These are phyloP conservation scores for Cicer yamashitae DNA, from an alignment of 306 rosid genomes.

Conservation along the genomic window DNA sequence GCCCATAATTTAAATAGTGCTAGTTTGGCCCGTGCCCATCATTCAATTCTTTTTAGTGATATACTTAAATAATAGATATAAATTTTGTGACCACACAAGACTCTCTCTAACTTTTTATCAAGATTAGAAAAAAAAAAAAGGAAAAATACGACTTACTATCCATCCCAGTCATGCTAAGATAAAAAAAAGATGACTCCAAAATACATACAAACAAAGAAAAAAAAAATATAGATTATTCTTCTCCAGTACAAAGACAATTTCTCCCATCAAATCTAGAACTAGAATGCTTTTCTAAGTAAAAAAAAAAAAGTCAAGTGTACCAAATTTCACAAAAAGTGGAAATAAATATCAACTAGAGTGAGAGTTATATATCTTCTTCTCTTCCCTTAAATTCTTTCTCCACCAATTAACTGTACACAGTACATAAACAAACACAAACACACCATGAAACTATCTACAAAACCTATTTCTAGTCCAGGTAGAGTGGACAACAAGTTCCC, in stretches of 20 bases:
- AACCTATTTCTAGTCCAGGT: slow-evolving; percentile 82
- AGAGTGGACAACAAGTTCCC: slow-evolving; percentile 86
- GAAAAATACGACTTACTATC: slow-evolving; percentile 27
- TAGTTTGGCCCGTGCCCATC: no score
- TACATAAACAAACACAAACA: slow-evolving; percentile 10
- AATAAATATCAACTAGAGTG: no score
- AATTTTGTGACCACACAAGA: no score
- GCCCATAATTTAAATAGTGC: no score
- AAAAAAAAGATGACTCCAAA: slow-evolving; percentile 26
- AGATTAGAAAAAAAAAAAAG: no score
- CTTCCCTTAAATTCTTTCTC: slow-evolving; percentile 16
- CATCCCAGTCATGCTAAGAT: slow-evolving; percentile 63
- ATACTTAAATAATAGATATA: no score
- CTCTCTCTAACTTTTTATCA: no score
- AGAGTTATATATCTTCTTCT: slow-evolving; percentile 22
- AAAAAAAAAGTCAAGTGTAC: slow-evolving; percentile 42
- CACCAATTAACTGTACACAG: slow-evolving; percentile 8
- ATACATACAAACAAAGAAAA: background rate
- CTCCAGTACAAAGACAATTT: background rate
- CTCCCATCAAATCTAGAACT: slow-evolving; percentile 21
- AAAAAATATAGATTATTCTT: background rate
- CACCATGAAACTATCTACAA: slow-evolving; percentile 59
- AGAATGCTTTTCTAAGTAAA: slow-evolving; percentile 37
- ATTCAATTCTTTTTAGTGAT: no score
- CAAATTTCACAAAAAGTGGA: slow-evolving; percentile 30